These are phyloP conservation scores for Salicornia ramosissima DNA, from an alignment of 148 eudicot species.

Conservation along the genomic window DNA sequence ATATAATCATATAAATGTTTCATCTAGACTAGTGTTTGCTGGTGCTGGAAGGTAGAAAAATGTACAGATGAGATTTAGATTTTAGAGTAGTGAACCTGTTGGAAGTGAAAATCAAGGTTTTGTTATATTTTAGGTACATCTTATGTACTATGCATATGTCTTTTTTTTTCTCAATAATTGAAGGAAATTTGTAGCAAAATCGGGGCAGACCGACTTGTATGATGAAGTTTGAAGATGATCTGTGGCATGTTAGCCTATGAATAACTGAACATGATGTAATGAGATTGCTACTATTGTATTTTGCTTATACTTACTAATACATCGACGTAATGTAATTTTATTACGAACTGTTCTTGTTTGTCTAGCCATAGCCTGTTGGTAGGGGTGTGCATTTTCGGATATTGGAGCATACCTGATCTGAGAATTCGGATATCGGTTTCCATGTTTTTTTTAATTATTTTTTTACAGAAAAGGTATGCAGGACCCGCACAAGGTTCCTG, in stretches of 20 bases:
- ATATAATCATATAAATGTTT: slow-evolving; percentile 17
- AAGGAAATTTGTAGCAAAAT: background rate
- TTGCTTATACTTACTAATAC: slow-evolving; percentile 7
- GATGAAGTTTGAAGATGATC: slow-evolving; percentile 1
- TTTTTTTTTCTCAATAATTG: slow-evolving; percentile 9
- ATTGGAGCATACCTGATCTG: no score
- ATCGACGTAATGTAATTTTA: no score
- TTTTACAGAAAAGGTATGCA: no score
- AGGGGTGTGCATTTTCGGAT: no score
- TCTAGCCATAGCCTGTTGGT: background rate
- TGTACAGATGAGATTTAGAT: slow-evolving; percentile 43
- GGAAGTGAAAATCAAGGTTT: slow-evolving; percentile 15
- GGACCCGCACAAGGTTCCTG: no score
- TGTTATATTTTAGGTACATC: slow-evolving; percentile 11
- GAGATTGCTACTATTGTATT: slow-evolving; percentile 7
- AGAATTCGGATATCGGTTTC: no score
- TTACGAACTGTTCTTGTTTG: background rate
- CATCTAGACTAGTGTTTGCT: slow-evolving; percentile 23
- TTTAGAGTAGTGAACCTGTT: slow-evolving; percentile 13
- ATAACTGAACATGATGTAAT: background rate
- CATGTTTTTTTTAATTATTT: no score
- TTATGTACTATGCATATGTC: slow-evolving; percentile 5
- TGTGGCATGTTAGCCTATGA: background rate
- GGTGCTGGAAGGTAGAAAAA: slow-evolving; percentile 28
- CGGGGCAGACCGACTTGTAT: background rate